Evolutionary conservation across 345 rosid genomes (phyloP).

Genomic region (Iberis pinnata): DNA sequence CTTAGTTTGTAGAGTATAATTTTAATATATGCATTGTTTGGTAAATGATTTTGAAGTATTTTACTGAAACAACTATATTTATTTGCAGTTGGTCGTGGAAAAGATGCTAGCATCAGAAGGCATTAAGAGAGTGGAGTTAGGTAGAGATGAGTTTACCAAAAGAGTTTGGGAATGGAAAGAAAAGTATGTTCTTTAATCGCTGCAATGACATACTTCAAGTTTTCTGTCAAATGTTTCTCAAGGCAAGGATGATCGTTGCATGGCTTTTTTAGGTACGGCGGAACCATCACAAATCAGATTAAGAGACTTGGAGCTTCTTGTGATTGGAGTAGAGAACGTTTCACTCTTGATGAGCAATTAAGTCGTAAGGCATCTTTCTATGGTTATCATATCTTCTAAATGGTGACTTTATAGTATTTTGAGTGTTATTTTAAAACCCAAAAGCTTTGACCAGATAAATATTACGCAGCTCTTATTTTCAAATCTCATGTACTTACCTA

Average conservation of each 20-base stretch:
- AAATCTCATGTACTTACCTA: background rate
- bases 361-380: constrained; percentile 82
- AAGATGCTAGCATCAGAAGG: constrained; percentile 94
- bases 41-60: constrained; percentile 3
- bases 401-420: constrained; percentile 2
- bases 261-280: constrained; percentile 67
- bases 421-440: constrained; percentile 8
- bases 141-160: constrained; percentile 81
- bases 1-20: background rate
- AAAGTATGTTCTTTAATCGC: constrained; percentile 48
- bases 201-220: constrained; percentile 13
- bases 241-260: no score
- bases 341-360: constrained; percentile 95
- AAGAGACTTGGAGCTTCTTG: constrained; percentile 98
- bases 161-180: constrained; percentile 98
- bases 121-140: constrained; percentile 64
- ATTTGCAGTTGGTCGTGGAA: constrained; percentile 82
- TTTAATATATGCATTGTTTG: background rate
- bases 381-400: constrained; percentile 21
- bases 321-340: constrained; percentile 90
- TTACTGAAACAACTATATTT: constrained; percentile 25
- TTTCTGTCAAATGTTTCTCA: no score
- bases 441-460: background rate
- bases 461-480: constrained; percentile 4
- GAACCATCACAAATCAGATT: constrained; percentile 86